Conservation (phyloP, 169 alveolate species). For the Eimeria maxima region DNA sequence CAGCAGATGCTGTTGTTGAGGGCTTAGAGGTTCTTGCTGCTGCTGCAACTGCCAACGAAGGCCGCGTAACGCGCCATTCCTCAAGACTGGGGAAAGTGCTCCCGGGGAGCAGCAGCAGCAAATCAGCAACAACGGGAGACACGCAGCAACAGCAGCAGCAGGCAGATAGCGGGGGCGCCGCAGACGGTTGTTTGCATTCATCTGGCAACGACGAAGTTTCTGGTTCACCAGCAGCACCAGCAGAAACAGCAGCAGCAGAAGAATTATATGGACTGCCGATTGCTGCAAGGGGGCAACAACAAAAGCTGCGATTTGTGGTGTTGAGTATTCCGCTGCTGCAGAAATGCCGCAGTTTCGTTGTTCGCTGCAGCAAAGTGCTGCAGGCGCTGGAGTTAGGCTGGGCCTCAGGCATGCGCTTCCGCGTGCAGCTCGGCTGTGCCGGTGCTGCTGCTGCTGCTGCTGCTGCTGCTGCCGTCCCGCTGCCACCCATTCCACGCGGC, state of each 20-base stretch:
- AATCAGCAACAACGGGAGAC: constrained; percentile 9
- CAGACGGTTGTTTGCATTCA: neutral
- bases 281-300: no score
- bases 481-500: constrained; percentile 49
- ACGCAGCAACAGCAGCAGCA: constrained; percentile 55
- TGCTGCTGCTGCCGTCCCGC: constrained; percentile 65
- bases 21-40: constrained; percentile 27
- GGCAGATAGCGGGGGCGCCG: neutral
- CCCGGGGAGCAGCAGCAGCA: neutral
- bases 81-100: neutral
- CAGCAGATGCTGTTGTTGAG: constrained; percentile 69
- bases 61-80: constrained; percentile 29
- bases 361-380: no score
- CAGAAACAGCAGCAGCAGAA: no score
- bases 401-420: no score
- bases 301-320: no score
- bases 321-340: no score
- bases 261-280: no score
- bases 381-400: no score
- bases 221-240: no score
- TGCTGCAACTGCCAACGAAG: constrained; percentile 66
- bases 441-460: constrained; percentile 57
- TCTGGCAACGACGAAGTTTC: no score
- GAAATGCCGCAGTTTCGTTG: no score
- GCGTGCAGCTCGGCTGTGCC: neutral